phyloP scores from a whole-genome alignment of 345 rosid genomes.

The Pugionium dolabratum region DNA sequence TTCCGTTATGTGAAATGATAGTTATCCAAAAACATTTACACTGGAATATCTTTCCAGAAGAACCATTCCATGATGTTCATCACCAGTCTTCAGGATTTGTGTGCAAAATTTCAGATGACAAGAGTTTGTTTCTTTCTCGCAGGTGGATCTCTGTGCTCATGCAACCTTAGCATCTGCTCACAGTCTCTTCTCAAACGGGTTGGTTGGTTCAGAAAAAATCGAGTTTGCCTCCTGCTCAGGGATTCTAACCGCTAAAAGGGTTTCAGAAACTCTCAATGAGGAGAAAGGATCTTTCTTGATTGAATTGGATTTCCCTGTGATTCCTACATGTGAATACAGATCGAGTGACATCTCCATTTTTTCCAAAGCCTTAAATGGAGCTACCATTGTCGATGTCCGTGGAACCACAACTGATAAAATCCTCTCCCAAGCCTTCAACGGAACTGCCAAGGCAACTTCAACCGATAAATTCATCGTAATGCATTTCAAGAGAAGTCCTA shows the following conservation, averaged over 20 bases:
- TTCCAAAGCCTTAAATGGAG: conserved; percentile 37
- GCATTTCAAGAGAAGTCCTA: background rate
- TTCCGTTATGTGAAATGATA: background rate
- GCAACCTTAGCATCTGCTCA: conserved; percentile 80
- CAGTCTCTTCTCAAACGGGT: conserved; percentile 51
- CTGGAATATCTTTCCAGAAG: background rate
- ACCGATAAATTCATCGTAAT: conserved; percentile 50
- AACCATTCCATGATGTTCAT: background rate
- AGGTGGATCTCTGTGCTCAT: conserved; percentile 71
- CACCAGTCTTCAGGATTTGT: too few relatives aligned
- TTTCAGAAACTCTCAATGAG: conserved; percentile 24
- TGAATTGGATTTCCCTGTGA: conserved; percentile 57
- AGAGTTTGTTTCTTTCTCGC: conserved; percentile 1
- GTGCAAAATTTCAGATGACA: conserved; percentile 3
- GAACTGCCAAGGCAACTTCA: conserved; percentile 44
- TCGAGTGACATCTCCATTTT: conserved; percentile 31
- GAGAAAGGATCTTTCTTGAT: conserved; percentile 39
- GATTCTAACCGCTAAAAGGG: conserved; percentile 58
- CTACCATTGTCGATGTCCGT: conserved; percentile 52
- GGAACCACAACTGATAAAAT: conserved; percentile 35
- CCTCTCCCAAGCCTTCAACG: conserved; percentile 44
- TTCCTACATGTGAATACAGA: conserved; percentile 43
- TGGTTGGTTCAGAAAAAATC: conserved; percentile 42
- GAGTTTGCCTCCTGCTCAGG: conserved; percentile 66
- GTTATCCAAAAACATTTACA: background rate